Evolutionary conservation across 371 early-diverging fungal genomes (phyloP).

Genomic region (Mucor lusitanicus): DNA sequence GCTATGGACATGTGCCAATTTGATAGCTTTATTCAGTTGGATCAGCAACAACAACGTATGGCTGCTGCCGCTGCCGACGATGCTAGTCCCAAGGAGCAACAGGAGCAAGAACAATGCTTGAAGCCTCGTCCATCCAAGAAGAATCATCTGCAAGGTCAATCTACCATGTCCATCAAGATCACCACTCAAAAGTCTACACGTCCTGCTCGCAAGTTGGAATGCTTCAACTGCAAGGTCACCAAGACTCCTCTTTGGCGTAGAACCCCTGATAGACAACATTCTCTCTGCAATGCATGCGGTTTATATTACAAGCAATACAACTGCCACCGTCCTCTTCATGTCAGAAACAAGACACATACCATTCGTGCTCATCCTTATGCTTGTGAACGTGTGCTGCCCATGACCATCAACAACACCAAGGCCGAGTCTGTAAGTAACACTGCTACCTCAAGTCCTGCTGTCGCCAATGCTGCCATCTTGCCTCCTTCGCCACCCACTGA

Average conservation of each 20-base stretch:
- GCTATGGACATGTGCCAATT: conserved; percentile 24
- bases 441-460: not conserved
- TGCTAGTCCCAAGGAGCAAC: not conserved
- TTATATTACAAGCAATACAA: conserved; percentile 78
- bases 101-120: conserved; percentile 3
- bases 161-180: conserved; percentile 26
- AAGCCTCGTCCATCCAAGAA: conserved; percentile 22
- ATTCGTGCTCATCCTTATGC: conserved; percentile 30
- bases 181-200: conserved; percentile 25
- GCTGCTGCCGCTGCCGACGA: not conserved
- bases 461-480: not conserved
- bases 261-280: conserved; percentile 75
- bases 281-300: conserved; percentile 85
- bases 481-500: conserved; percentile 16
- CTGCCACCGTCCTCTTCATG: conserved; percentile 68
- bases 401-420: conserved; percentile 11
- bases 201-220: conserved; percentile 66
- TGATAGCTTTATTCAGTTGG: conserved; percentile 25
- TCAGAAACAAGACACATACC: conserved; percentile 53
- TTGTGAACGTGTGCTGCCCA: conserved; percentile 16
- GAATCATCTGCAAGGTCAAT: conserved; percentile 25
- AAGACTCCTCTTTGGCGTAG: conserved; percentile 84
- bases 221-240: conserved; percentile 80
- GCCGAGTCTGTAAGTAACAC: not conserved
- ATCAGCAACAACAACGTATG: conserved; percentile 17